These are phyloP conservation scores for Leccinum uliginosum DNA, from an alignment of 768 basidiomycete genomes.

Conservation along the genomic window DNA sequence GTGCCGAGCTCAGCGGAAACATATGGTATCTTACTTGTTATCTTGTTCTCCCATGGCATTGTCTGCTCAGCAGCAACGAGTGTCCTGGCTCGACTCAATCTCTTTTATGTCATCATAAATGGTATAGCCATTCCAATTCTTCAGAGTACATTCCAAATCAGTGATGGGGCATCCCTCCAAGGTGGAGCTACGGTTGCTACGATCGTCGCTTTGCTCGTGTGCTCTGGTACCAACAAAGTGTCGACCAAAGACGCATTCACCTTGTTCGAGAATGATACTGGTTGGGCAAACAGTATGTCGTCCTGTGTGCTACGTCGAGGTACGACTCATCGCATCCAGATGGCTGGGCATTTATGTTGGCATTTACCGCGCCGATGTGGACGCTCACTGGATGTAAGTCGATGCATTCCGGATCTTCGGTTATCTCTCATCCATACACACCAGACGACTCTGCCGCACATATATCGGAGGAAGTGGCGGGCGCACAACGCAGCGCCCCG, in stretches of 20 bases:
- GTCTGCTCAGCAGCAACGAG: slow-evolving; percentile 69
- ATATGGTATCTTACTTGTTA: slow-evolving; percentile 61
- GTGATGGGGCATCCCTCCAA: slow-evolving; percentile 22
- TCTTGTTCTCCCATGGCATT: slow-evolving; percentile 59
- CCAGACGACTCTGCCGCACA: slow-evolving; percentile 74
- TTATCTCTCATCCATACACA: not conserved
- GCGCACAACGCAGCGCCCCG: slow-evolving; percentile 60
- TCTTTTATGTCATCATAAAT: slow-evolving; percentile 64
- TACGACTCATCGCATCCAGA: slow-evolving; percentile 32
- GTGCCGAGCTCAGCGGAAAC: slow-evolving; percentile 54
- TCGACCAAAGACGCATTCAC: slow-evolving; percentile 68
- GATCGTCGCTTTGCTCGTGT: slow-evolving; percentile 54
- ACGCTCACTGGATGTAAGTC: slow-evolving; percentile 67
- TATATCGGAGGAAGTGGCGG: slow-evolving; percentile 67
- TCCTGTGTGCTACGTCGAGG: not conserved
- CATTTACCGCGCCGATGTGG: slow-evolving; percentile 78
- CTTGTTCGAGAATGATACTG: slow-evolving; percentile 64
- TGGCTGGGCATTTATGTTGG: slow-evolving; percentile 69
- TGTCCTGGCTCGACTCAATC: slow-evolving; percentile 61
- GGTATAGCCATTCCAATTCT: slow-evolving; percentile 33
- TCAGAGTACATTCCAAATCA: not conserved
- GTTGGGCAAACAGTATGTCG: slow-evolving; percentile 55
- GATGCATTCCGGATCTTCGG: not conserved
- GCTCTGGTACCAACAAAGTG: slow-evolving; percentile 51
- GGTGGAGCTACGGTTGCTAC: slow-evolving; percentile 67